Base-by-base conservation (phyloP, 1,139 yeast species). In the Zygosaccharomyces pseudobailii region DNA sequence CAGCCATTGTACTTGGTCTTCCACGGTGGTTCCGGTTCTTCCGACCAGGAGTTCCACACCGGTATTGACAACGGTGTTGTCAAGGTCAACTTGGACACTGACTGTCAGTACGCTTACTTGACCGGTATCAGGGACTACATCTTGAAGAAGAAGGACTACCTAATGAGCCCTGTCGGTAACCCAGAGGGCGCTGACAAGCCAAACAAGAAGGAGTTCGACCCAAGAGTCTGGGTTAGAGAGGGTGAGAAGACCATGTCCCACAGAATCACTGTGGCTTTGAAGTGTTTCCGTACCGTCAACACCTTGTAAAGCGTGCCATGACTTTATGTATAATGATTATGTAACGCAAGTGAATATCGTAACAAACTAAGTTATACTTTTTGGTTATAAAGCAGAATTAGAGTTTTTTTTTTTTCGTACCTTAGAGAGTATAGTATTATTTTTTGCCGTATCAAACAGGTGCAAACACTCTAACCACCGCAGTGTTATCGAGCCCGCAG, bases 161-260 rank as follows among this genome's bases (percentile, higher is more conserved):
- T 92, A 65, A 63, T 79, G 76, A 59, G 86, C 50, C 87, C 76
- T 73, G 96, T 92, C 68, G 98, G 98, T 76, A 92, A 92, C 94
- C 98, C 99, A 75, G 97, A 92, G 27, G 98, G 97, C 72, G 94
- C 77, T 49, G 97, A 92, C 78, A 87, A 89, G 81, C 98, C 98
- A 78, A 87, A 87, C 86, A 90, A 90, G 89, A 90, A 90, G 79
- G 89, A 75, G 88, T 92, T 88, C 71, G 99, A 92, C 78, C 99
- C 99, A 77, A 92, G 99, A 84, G 97, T 90, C 74, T 92, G 98
- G 98, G 97, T 92, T 62, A 90, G 98, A 82, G 97, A 90, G 76
- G 98, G 98, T 80, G 99, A 92, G 80, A 88, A 89, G 90, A 89
- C 97, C 71, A 92, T 92, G 97, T 64, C 82, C 60, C 75, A 73